A percentile compares a stretch with the other conserved stretches of the same genome.
phyloP scores from a whole-genome alignment of 139 green algal species.

The Picochlorum sp. region DNA sequence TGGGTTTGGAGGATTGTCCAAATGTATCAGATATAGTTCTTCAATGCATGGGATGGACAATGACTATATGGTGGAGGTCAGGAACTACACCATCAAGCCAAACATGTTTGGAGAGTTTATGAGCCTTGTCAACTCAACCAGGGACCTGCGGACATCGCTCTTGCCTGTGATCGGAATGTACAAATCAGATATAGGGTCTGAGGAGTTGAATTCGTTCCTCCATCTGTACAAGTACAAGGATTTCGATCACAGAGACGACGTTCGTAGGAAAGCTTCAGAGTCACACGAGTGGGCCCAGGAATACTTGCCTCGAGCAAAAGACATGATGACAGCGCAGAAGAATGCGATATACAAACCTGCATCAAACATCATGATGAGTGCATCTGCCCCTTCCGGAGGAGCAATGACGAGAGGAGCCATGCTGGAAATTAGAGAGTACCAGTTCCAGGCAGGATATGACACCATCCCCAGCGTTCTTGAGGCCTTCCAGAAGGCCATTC shows the following conservation, averaged over 20 bases:
- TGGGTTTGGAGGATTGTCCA: too few relatives aligned
- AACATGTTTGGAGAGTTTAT: too few relatives aligned
- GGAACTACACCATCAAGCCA: too few relatives aligned
- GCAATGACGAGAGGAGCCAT: conserved; percentile 23
- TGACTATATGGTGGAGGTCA: too few relatives aligned
- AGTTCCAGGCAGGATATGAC: conserved; percentile 67
- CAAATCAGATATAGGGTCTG: too few relatives aligned
- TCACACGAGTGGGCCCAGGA: conserved; percentile 11
- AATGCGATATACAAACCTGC: conserved; percentile 18
- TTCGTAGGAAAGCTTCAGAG: conserved; percentile 1
- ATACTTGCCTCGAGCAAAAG: neutral
- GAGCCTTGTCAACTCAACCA: too few relatives aligned
- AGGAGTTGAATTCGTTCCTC: conserved; percentile 17
- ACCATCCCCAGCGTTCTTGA: conserved; percentile 56
- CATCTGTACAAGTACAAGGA: conserved; percentile 30
- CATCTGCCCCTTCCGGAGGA: too few relatives aligned
- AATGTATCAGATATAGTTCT: too few relatives aligned
- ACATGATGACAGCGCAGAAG: conserved; percentile 9
- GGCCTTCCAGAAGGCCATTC: conserved; percentile 47
- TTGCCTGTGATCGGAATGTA: too few relatives aligned
- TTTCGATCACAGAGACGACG: conserved; percentile 19
- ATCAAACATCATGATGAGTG: conserved; percentile 4
- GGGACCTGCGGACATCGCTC: too few relatives aligned
- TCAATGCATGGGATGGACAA: too few relatives aligned
- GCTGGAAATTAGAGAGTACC: conserved; percentile 66